These are phyloP conservation scores for Xylariaceae sp. DNA, from an alignment of 2,329 filamentous ascomycete genomes.

Conservation along the genomic window DNA sequence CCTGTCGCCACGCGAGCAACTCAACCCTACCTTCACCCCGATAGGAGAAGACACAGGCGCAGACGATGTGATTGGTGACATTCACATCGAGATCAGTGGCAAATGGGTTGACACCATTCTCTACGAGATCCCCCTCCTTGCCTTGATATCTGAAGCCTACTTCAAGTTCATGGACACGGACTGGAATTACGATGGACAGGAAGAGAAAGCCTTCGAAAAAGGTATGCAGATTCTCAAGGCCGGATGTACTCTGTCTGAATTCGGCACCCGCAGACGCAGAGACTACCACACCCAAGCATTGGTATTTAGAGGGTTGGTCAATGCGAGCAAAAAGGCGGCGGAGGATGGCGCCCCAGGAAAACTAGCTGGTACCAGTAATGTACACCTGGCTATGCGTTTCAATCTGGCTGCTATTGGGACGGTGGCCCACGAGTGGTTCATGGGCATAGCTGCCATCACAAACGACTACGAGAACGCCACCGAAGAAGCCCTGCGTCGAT, in stretches of 20 bases:
- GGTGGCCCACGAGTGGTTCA: constrained; percentile 96
- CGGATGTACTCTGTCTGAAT: constrained; percentile 89
- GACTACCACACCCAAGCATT: constrained; percentile 95
- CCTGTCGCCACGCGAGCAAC: constrained; percentile 76
- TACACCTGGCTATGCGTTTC: constrained; percentile 94
- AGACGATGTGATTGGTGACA: constrained; percentile 67
- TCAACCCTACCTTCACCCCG: constrained; percentile 65
- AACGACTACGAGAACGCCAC: constrained; percentile 82
- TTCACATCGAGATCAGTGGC: constrained; percentile 75
- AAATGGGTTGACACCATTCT: constrained; percentile 93
- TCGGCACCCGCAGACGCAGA: constrained; percentile 82
- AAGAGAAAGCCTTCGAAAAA: constrained; percentile 81
- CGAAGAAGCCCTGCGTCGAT: constrained; percentile 79
- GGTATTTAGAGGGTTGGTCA: constrained; percentile 81
- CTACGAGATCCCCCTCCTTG: constrained; percentile 93
- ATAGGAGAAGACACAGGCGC: constrained; percentile 55
- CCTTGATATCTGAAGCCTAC: constrained; percentile 91
- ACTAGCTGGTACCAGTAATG: constrained; percentile 89
- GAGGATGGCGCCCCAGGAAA: constrained; percentile 66
- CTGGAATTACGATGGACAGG: constrained; percentile 85
- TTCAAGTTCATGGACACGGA: constrained; percentile 95
- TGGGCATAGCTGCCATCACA: constrained; percentile 92
- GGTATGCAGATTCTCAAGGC: constrained; percentile 73
- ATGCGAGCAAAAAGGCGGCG: constrained; percentile 69
- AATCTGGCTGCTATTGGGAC: constrained; percentile 82